Conservation (phyloP, 768 basidiomycete species). For the Termitomyces sp. region DNA sequence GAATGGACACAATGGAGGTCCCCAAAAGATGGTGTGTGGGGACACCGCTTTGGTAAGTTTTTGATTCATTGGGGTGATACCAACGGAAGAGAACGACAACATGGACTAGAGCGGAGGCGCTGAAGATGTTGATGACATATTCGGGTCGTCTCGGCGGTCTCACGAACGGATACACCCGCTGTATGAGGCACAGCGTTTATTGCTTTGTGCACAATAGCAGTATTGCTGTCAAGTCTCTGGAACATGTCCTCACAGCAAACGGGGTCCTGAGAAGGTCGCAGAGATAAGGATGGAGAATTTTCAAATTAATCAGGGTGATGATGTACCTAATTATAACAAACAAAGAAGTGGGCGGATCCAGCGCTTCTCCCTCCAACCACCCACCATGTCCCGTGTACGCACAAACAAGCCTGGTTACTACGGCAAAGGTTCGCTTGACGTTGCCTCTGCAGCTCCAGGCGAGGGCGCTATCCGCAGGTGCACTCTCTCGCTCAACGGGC, state of each 20-base stretch:
- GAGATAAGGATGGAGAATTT: background rate
- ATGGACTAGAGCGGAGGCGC: no score
- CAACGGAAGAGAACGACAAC: no score
- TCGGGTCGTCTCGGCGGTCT: background rate
- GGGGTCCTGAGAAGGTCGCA: no score
- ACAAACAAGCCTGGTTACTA: slow-evolving; percentile 43
- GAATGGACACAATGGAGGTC: no score
- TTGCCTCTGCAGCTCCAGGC: slow-evolving; percentile 36
- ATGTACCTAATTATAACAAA: slow-evolving; percentile 1
- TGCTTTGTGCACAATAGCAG: no score
- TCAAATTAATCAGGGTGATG: background rate
- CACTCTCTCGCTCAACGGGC: slow-evolving; percentile 46
- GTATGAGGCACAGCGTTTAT: no score
- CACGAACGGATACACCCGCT: background rate
- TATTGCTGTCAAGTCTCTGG: background rate
- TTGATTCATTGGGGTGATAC: background rate
- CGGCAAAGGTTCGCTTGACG: slow-evolving; percentile 62
- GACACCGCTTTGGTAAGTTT: no score
- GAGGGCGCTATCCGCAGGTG: slow-evolving; percentile 57
- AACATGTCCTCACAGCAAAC: background rate
- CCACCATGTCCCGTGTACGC: slow-evolving; percentile 25
- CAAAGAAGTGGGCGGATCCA: slow-evolving; percentile 3
- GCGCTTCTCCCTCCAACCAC: slow-evolving; percentile 5
- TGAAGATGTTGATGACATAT: background rate
- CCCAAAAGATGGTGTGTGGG: no score